Conservation (phyloP, 768 basidiomycete genomes). For the Boletus fagicola region DNA sequence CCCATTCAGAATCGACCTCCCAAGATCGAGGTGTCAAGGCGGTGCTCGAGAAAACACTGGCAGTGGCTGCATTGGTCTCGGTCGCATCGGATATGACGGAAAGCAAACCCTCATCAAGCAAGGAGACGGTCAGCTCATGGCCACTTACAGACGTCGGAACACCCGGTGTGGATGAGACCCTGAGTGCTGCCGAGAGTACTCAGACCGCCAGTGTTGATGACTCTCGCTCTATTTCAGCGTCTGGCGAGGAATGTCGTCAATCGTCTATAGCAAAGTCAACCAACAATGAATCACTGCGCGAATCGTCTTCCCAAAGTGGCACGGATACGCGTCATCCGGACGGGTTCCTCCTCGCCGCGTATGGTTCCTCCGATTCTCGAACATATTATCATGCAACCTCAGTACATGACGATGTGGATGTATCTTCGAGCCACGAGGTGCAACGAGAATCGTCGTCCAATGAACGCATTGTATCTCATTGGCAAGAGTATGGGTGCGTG, state of each 20-base stretch:
- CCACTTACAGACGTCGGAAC: neutral
- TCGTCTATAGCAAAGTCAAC: neutral
- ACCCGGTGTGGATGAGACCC: neutral
- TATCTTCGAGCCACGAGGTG: neutral
- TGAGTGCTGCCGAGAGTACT: neutral
- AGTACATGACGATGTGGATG: neutral
- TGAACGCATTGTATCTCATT: neutral
- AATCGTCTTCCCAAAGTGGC: neutral
- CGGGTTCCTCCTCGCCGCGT: no score
- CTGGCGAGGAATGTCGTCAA: neutral
- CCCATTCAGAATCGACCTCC: neutral
- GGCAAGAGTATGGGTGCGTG: neutral
- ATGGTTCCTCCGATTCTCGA: neutral
- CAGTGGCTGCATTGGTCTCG: neutral
- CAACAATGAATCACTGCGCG: neutral
- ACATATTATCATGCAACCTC: neutral
- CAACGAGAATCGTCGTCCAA: neutral
- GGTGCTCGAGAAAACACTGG: neutral
- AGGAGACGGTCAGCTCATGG: neutral
- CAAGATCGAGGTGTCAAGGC: neutral
- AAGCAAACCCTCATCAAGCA: neutral
- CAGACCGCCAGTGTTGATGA: neutral
- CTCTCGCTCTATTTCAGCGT: neutral
- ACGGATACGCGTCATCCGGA: neutral
- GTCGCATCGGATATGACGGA: neutral